Conservation (phyloP, 2,329 filamentous ascomycete species). For the Calycina marina region DNA sequence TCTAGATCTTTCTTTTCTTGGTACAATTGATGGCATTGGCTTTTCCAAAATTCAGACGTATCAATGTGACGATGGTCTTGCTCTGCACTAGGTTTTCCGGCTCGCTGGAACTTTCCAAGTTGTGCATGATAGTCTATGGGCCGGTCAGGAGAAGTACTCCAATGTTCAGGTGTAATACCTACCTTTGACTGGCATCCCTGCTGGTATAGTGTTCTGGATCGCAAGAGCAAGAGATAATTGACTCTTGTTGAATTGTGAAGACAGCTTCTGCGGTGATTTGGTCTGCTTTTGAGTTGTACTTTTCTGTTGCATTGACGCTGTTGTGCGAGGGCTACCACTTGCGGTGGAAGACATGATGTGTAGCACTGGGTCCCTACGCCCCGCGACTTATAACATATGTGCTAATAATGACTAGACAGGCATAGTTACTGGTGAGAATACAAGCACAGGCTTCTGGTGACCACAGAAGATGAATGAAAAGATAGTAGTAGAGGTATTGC, state of each 20-base stretch:
- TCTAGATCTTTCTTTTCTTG: conserved; percentile 13
- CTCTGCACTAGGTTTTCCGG: conserved; percentile 1
- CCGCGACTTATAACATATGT: no score
- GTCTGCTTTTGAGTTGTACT: background rate
- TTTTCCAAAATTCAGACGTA: conserved; percentile 18
- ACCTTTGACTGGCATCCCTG: conserved; percentile 11
- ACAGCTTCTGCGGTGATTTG: conserved; percentile 2
- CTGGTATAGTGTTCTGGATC: conserved; percentile 13
- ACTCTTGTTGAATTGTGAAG: conserved; percentile 9
- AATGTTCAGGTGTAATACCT: background rate
- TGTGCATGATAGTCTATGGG: conserved; percentile 14
- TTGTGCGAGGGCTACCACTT: no score
- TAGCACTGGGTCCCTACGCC: no score
- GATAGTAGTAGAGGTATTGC: no score
- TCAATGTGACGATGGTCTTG: conserved; percentile 15
- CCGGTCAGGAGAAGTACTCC: conserved; percentile 3
- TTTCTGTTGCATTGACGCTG: no score
- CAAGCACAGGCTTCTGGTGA: no score
- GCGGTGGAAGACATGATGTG: no score
- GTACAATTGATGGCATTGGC: conserved; percentile 12
- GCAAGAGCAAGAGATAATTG: conserved; percentile 15
- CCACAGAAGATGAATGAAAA: no score
- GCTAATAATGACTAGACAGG: no score
- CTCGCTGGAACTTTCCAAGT: conserved; percentile 9
- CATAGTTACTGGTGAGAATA: no score